These are phyloP conservation scores for Fusarium pseudocircinatum DNA, from an alignment of 2,329 filamentous ascomycete species.

Conservation along the genomic window DNA sequence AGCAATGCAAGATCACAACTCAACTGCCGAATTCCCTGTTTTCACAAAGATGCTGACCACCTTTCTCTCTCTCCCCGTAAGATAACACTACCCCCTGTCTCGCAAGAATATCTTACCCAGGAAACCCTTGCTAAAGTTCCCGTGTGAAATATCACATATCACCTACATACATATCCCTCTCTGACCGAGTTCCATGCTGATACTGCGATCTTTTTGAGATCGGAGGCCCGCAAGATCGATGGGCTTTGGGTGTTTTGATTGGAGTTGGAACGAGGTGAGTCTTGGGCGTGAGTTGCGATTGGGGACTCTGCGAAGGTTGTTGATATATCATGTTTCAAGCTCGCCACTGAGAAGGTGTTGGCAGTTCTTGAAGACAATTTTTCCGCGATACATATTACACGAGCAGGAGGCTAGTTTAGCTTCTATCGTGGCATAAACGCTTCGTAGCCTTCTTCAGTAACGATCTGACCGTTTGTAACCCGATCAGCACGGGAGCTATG, in stretches of 20 bases:
- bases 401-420: neutral
- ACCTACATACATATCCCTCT: neutral
- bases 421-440: neutral
- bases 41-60: neutral
- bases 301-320: neutral
- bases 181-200: slow-evolving; percentile 4
- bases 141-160: slow-evolving; percentile 19
- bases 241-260: neutral
- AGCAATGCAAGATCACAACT: neutral
- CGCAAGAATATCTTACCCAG: slow-evolving; percentile 5
- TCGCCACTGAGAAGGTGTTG: neutral
- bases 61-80: neutral
- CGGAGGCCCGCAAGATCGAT: neutral
- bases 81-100: neutral
- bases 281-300: neutral
- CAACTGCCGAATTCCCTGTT: neutral
- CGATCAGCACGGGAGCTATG: neutral
- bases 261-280: neutral
- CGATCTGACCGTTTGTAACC: neutral
- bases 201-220: slow-evolving; percentile 4
- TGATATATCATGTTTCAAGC: neutral
- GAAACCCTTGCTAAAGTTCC: slow-evolving; percentile 13
- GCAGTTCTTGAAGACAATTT: neutral
- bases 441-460: neutral
- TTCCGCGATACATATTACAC: neutral